Evolutionary conservation across 176 grass and related monocot genomes (phyloP).

Genomic region (Eleusine coracana): DNA sequence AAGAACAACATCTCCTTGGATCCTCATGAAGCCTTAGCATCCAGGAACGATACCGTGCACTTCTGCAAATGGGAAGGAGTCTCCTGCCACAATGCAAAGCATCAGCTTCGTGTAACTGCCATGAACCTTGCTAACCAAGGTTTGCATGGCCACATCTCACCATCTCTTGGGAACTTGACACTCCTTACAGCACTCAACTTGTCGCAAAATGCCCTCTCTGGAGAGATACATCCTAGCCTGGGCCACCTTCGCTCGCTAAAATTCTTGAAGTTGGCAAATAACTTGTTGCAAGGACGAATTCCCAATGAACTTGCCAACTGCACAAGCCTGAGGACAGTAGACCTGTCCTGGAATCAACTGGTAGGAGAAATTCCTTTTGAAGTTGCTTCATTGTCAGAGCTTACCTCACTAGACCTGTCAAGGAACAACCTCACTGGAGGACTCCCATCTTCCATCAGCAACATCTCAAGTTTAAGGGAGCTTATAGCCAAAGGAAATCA

Average conservation of each 20-base stretch:
- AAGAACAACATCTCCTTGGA: constrained; percentile 20
- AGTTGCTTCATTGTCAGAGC: neutral
- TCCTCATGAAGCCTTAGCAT: neutral
- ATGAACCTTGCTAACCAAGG: constrained; percentile 7
- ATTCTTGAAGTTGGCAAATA: neutral
- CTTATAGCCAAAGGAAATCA: constrained; percentile 3
- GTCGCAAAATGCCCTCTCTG: neutral
- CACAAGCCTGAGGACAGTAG: neutral
- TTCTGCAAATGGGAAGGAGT: constrained; percentile 19
- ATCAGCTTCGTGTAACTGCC: neutral
- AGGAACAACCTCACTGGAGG: constrained; percentile 16
- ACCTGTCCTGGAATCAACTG: constrained; percentile 17
- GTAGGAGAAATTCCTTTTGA: constrained; percentile 1
- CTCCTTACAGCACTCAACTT: constrained; percentile 28
- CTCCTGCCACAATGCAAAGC: constrained; percentile 1
- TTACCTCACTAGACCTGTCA: neutral
- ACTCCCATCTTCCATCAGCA: neutral
- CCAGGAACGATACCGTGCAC: constrained; percentile 12
- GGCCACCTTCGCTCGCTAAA: neutral
- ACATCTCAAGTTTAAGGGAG: constrained; percentile 7
- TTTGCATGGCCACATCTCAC: constrained; percentile 15
- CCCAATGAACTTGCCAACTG: constrained; percentile 15
- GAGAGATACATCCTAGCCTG: constrained; percentile 1
- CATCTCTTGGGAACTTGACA: constrained; percentile 34
- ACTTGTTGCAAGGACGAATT: constrained; percentile 27